Evolutionary conservation across 768 basidiomycete species (phyloP).

Genomic region (Collybia mongolica): DNA sequence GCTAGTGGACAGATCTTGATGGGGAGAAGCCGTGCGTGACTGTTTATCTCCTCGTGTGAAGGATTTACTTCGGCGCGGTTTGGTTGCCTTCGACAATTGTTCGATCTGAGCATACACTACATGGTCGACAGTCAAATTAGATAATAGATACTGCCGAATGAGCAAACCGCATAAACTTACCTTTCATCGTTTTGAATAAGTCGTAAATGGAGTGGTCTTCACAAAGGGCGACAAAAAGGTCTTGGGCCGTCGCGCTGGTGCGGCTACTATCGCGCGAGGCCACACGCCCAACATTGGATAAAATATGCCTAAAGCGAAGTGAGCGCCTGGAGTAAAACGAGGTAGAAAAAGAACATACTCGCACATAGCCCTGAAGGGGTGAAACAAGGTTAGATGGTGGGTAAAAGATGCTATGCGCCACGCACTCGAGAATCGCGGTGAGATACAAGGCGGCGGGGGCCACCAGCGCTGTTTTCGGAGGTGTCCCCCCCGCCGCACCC

Average conservation of each 20-base stretch:
- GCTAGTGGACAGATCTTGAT: conserved; percentile 35
- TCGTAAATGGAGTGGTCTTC: conserved; percentile 88
- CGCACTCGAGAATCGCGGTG: conserved; percentile 92
- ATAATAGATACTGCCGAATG: neutral
- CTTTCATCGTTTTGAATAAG: conserved; percentile 84
- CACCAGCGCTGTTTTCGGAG: conserved; percentile 56
- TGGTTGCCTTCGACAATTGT: conserved; percentile 54
- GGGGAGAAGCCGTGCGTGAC: conserved; percentile 45
- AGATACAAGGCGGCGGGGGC: conserved; percentile 87
- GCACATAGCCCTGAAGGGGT: conserved; percentile 68
- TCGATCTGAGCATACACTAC: conserved; percentile 82
- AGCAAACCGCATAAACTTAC: conserved; percentile 39
- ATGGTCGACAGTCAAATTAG: conserved; percentile 1
- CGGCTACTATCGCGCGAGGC: conserved; percentile 84
- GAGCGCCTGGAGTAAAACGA: neutral
- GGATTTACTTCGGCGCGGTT: conserved; percentile 68
- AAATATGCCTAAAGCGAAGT: conserved; percentile 60
- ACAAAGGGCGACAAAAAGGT: conserved; percentile 84
- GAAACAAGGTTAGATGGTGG: conserved; percentile 22
- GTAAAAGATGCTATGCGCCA: conserved; percentile 22
- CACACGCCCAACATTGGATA: conserved; percentile 82
- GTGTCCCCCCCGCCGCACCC: conserved; percentile 43
- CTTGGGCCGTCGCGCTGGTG: conserved; percentile 70
- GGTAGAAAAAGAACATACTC: conserved; percentile 56
- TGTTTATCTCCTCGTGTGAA: conserved; percentile 54